Base-by-base conservation (phyloP, 305 asterid species). In the Fraxinus baroniana region DNA sequence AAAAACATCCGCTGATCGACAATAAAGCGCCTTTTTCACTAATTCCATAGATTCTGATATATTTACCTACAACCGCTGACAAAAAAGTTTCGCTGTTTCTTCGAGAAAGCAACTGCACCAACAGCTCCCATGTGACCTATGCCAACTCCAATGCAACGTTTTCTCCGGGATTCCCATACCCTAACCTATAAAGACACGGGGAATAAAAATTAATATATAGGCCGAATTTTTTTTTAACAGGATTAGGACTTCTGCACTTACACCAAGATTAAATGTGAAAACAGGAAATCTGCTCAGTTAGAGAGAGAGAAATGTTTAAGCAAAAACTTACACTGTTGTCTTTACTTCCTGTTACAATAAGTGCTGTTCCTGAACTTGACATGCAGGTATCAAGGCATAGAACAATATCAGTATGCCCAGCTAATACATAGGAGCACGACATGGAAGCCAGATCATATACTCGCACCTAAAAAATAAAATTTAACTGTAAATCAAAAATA, bases 61-160 rank as follows among this genome's bases (percentile, higher is more conserved):
- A 79, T 73, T 81, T 94, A 97, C 99, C 98, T 97, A 84, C 99
- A 93, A 73, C 97, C 99, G 33, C 98, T 97, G 49, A 97, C 91
- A 82, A 93, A 93, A 84, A 93, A 94, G 87, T 91, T 91, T n/a
- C 82, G 86, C 33, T 83, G 89, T 85, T 92, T 94, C 91, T 92
- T 93, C 0, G 98, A 92, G 84, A 97, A 92, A 85, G 90, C 94
- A 80, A 97, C 91, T 49, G 98, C 97, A 82, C 99, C 98, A 85
- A 97, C 92, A 77, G 93, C 95, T 36, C 94, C 97, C 91, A 91
- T 82, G 86, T 93, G 98, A 71, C 99, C 98, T 74, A 85, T 85
- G 85, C 99, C 99, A 88, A 92, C 88, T 85, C 97, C 99, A 86
- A 94, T 77, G 87, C 98, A 97, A 36, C 85, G 80, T 71, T 79